These are phyloP conservation scores for Talaromyces piceae DNA, from an alignment of 2,329 filamentous ascomycete species.

Conservation along the genomic window DNA sequence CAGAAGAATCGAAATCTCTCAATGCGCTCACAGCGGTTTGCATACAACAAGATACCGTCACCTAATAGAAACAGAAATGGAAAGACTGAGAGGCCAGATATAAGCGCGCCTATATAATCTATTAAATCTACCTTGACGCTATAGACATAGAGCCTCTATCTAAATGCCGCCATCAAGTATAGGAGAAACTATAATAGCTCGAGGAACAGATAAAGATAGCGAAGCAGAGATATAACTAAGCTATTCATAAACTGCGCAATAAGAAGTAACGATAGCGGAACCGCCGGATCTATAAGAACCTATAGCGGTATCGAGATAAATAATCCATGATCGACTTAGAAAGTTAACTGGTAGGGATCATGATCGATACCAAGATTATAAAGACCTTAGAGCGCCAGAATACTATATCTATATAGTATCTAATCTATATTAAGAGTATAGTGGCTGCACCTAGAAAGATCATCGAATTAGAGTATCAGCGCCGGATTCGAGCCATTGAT, in stretches of 20 bases:
- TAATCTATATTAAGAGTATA: not conserved
- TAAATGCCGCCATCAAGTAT: constrained; percentile 14
- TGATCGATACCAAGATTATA: constrained; percentile 4
- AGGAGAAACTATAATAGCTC: constrained; percentile 12
- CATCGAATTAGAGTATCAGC: not conserved
- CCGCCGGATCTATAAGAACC: constrained; percentile 16
- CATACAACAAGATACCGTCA: constrained; percentile 15
- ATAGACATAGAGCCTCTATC: constrained; percentile 11
- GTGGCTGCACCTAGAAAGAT: not conserved
- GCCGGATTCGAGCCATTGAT: not conserved
- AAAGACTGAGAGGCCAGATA: constrained; percentile 14
- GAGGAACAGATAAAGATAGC: constrained; percentile 11
- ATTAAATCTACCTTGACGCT: constrained; percentile 12
- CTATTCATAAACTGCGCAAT: constrained; percentile 14
- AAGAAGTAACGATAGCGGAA: constrained; percentile 17
- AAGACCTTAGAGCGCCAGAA: not conserved
- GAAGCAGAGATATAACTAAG: constrained; percentile 12
- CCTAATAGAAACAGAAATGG: constrained; percentile 13
- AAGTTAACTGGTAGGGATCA: constrained; percentile 14
- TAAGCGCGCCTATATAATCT: constrained; percentile 11
- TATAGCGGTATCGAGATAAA: constrained; percentile 15
- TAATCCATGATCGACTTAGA: constrained; percentile 17
- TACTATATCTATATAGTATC: not conserved
- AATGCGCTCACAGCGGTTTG: constrained; percentile 17
- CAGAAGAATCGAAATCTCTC: constrained; percentile 4